Base-by-base conservation (phyloP, 305 asterid genomes). In the Fraxinus floribunda region DNA sequence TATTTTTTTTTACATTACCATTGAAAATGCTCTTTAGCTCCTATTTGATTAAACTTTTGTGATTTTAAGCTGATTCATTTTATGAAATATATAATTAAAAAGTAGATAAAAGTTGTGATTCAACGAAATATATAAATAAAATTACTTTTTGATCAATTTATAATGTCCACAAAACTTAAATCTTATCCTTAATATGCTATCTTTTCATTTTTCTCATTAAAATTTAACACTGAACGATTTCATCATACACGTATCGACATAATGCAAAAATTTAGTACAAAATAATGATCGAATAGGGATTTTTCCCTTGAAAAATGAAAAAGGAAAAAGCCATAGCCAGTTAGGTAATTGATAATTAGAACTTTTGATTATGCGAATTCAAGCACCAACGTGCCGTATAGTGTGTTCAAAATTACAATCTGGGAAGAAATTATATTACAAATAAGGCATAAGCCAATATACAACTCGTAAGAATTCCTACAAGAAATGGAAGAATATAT, bases 391-490 rank as follows among this genome's bases (percentile, higher is more conserved):
- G 20, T 49, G 60, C 60, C 60, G 20, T 49, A 49, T 49, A 49
- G 20, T 4, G 60, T 15, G 60, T 73, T 44, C 66, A 72, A 32
- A 52, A 75, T 79, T 85, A 79, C 83, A 81, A 79, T 84, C 46
- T 64, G 78, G 82, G 81, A 79, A 57, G 66, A 68, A 52, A 81
- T 76, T 80, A 90, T 79, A 86, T 83, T 88, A 90, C 86, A 90
- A 82, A 24, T 24, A 24, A 24, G 26, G 26, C 26, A 79, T 26
- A 76, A 86, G 81, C 79, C 55, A 55, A 83, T 86, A 82, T 89
- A 89, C 95, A 92, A 82, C 89, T 83, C 82, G 36, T 44, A 16
- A 46, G 75, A 64, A 83, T 83, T 75, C 87, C 85, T 80, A 80
- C 34, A 49, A 49, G 35, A 79, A 89, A 78, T 49, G 60, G 60